Percentiles rank a stretch among this genome's conserved stretches.
Evolutionary conservation across 2,329 filamentous ascomycete genomes (phyloP).

Genomic region (Paecilomyces fulvus): DNA sequence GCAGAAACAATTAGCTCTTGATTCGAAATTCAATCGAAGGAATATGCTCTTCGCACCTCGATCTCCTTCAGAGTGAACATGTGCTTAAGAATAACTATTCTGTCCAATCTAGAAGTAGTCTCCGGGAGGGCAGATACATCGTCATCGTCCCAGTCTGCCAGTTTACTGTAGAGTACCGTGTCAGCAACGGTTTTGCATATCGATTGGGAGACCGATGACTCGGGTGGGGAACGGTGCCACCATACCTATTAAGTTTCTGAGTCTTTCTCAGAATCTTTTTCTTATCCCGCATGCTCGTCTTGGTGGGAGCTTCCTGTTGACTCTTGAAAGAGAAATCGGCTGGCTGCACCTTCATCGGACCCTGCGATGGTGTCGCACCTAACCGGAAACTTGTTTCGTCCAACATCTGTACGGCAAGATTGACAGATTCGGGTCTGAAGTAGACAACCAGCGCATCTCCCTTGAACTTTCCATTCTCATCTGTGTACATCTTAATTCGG

Average conservation of each 20-base stretch:
- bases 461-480: conserved; percentile 77
- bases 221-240: conserved; percentile 2
- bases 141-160: conserved; percentile 94
- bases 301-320: conserved; percentile 56
- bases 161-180: conserved; percentile 49
- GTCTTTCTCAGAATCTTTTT: conserved; percentile 87
- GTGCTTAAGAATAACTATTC: conserved; percentile 77
- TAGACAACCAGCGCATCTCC: conserved; percentile 90
- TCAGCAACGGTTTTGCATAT: conserved; percentile 9
- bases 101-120: conserved; percentile 56
- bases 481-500: conserved; percentile 86
- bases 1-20: conserved; percentile 11
- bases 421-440: conserved; percentile 89
- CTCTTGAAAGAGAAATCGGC: conserved; percentile 92
- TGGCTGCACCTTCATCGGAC: conserved; percentile 69
- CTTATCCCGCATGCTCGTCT: conserved; percentile 58
- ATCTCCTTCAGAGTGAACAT: conserved; percentile 88
- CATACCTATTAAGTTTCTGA: conserved; percentile 67
- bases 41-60: conserved; percentile 37
- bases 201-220: background rate
- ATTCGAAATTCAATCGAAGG: background rate
- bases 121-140: conserved; percentile 55
- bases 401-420: conserved; percentile 50
- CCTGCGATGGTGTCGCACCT: conserved; percentile 42
- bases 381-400: conserved; percentile 62